A percentile compares a stretch with the other conserved stretches of the same genome.
phyloP scores from a whole-genome alignment of 2,329 filamentous ascomycete genomes.

The Diplodia sapinea region DNA sequence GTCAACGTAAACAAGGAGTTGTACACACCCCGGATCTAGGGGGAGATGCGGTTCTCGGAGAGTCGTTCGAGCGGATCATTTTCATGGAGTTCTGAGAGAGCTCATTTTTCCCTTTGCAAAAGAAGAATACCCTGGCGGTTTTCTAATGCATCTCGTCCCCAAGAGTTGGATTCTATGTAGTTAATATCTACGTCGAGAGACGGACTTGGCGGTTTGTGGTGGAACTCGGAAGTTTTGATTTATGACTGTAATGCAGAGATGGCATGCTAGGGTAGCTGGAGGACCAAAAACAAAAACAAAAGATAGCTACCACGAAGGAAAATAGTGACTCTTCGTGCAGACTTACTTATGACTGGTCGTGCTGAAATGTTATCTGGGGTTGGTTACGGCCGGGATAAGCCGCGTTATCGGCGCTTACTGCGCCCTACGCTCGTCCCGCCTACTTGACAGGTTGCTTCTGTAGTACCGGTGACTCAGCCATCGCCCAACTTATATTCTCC shows the following conservation, averaged over 20 bases:
- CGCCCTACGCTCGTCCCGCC: background rate
- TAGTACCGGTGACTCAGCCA: background rate
- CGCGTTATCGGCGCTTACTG: slow-evolving; percentile 3
- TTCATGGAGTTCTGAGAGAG: background rate
- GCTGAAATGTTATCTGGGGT: background rate
- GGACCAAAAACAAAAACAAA: background rate
- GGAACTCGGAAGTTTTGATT: background rate
- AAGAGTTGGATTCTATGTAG: background rate
- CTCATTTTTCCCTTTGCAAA: slow-evolving; percentile 2
- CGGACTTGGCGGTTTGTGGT: background rate
- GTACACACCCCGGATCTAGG: slow-evolving; percentile 12
- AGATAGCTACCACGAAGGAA: background rate
- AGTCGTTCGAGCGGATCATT: background rate
- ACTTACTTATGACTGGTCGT: background rate
- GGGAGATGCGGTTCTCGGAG: too few species aligned
- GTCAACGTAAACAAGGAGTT: slow-evolving; percentile 48
- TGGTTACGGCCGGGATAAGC: slow-evolving; percentile 12
- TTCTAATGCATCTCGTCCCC: background rate
- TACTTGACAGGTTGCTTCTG: slow-evolving; percentile 4
- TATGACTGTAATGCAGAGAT: slow-evolving; percentile 22
- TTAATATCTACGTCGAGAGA: slow-evolving; percentile 1
- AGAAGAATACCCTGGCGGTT: slow-evolving; percentile 27
- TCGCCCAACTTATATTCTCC: background rate
- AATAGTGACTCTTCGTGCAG: background rate
- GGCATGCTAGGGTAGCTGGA: background rate